Evolutionary conservation across 192 early-diverging fungal species (phyloP).

Genomic region (Haplosporangium gracile): DNA sequence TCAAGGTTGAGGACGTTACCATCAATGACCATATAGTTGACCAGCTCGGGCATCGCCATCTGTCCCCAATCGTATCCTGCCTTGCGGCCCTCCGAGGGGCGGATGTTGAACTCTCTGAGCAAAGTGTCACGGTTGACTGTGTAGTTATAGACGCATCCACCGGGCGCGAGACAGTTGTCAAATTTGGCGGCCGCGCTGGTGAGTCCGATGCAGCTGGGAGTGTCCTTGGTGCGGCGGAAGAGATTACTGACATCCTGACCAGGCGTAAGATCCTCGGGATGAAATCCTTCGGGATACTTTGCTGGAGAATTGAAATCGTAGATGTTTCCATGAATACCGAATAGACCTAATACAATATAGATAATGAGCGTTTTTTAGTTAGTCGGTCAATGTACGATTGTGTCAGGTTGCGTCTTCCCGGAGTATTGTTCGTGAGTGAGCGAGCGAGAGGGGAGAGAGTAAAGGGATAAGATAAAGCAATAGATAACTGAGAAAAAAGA

Average conservation of each 20-base stretch:
- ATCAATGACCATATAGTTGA: constrained; percentile 70
- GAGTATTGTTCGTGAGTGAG: neutral
- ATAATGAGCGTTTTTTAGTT: neutral
- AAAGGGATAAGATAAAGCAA: neutral
- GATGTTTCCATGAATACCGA: constrained; percentile 42
- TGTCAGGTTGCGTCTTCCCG: neutral
- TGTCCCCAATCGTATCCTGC: constrained; percentile 72
- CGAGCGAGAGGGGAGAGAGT: no score
- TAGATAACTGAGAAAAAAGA: constrained; percentile 3
- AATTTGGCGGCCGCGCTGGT: constrained; percentile 56
- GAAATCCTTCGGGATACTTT: constrained; percentile 18
- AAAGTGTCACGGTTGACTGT: constrained; percentile 15
- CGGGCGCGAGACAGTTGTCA: constrained; percentile 57
- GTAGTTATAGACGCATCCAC: constrained; percentile 28
- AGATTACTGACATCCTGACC: constrained; percentile 70
- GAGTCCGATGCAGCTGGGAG: constrained; percentile 38
- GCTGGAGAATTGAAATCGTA: constrained; percentile 24
- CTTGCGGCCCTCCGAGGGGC: constrained; percentile 10
- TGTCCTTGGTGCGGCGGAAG: constrained; percentile 47
- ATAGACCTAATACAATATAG: constrained; percentile 16
- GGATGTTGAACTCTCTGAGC: neutral
- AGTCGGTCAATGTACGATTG: neutral
- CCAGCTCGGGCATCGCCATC: constrained; percentile 51
- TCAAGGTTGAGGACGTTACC: constrained; percentile 73
- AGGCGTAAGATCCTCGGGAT: constrained; percentile 35